Evolutionary conservation across 176 grass and related monocot genomes (phyloP), one percentile per base, ranked within the genome.

Genomic region (Themeda triandra): DNA sequence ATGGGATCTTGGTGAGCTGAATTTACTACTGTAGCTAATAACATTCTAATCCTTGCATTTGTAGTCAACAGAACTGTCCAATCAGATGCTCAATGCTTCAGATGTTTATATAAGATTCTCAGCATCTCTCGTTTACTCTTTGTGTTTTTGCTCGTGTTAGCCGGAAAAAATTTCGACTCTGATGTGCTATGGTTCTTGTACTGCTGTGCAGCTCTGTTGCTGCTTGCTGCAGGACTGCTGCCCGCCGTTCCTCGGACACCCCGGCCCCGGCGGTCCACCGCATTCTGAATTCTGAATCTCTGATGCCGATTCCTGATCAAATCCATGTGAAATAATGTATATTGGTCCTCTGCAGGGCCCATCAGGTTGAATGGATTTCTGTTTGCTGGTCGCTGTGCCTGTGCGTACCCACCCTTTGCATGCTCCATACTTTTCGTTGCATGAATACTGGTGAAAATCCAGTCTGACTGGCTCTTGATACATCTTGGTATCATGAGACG

Each of bases 211-310:
- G 42, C 42, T 45, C 42, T 45, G 42, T 4, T 48, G 45, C 64
- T 27, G 89, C 35, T 58, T 88, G 46, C 65, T 88, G 46, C 90
- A 92, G 71, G 75, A 95, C 24, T 89, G 81, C 27, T 87, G 85
- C 31, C 71, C 80, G 4, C 75, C 49, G 36, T 46, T 92, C 58
- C 75, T 87, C 17, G 76, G 86, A 12, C 69, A 37, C 11, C 82
- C 56, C 3, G 87, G 87, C 12, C 42, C 42, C 45, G 14, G 45
- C 45, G 45, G 14, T 5, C 84, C 70, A 4, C 88, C 74, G 4
- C 87, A 35, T 84, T 84, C 78, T 91, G 53, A 81, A 25, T 84
- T 84, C 73, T 91, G 53, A 81, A 81, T 19, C 81, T 84, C 73
- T 91, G 53, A 81, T 46, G 37, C 25, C 70, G 8, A 10, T 14